Evolutionary conservation across 192 early-diverging fungal species (phyloP), one percentile per base, ranked within the genome.

Genomic region (Piromyces sp.): DNA sequence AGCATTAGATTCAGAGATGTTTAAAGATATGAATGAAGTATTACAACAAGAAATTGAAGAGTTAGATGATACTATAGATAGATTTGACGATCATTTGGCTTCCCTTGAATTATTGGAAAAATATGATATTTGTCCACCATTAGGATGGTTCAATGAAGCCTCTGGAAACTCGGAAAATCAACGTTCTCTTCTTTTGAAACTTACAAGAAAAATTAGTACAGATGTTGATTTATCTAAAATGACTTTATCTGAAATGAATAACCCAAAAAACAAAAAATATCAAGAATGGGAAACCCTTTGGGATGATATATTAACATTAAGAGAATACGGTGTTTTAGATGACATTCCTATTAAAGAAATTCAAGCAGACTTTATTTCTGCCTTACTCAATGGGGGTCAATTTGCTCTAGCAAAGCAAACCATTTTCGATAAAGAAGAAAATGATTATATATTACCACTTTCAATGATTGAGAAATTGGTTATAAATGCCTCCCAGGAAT

Each of bases 401-500:
- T 92, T 93, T 82, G 81, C 84, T 22, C 84, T 92, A 3, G 92
- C 92, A 3, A 86, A 86, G 30, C 87, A 91, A 13, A 86, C 51
- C 4, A 68, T 68, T 87, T n/a, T 30, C 92, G 19, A 83, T 90
- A 42, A 88, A 86, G 9, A 82, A 84, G 9, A 84, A 87, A 30
- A 30, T 84, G 80, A 82, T 85, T 31, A 83, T 83, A 68, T 80
- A 86, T 51, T 79, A 82, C 86, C 40, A n/a, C 80, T 86, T 1
- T 86, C 87, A 11, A 82, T 84, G 3, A 88, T 88, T 15, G 91
- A 94, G 79, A 85, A 89, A 79, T 82, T 94, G 26, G 88, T 94
- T 13, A 88, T 94, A 79, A 90, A 93, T 81, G 88, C 91, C 30
- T 90, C 91, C 15, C 84, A 86, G 80, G 94, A 95, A 82, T 92